Base-by-base conservation (phyloP, 306 rosid genomes). In the Coriaria nepalensis region DNA sequence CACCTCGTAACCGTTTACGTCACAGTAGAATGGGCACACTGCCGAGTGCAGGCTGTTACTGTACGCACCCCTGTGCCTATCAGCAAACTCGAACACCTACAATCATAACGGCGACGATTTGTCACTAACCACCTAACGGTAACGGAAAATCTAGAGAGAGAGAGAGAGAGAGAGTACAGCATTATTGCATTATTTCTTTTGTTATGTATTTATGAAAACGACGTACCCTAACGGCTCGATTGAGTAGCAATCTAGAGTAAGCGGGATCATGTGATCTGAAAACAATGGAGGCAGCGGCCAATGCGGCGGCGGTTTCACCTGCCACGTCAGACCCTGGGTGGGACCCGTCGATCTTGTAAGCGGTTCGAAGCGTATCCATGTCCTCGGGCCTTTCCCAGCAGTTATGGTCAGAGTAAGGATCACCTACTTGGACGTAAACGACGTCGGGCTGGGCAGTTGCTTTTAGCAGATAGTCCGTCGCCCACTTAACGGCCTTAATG, bases 361-460 rank as follows among this genome's bases (percentile, higher is more conserved):
- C 94, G 2, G 92, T 73, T 9, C 98, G 94, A 6, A 74, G 63
- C 47, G 98, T 90, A 56, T 90, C 98, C 98, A 85, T 90, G 65
- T 90, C 98, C 51, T 90, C 98, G 0, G 98, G 95, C 20, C 98
- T 67, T 69, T 90, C 98, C 98, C 98, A 90, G 15, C 98, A 90
- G 79, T 77, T 85, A 37, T 90, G 98, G 45, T 90, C 95, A 0
- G 98, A 90, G 67, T 7, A 57, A 0, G 95, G 78, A 51, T 90
- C 95, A 0, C 94, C 98, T 0, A 90, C 95, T 57, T 90, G 98
- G 5, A 90, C 98, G 33, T 45, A 85, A 4, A 90, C 77, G 45
- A 90, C 85, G 48, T 75, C 95, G 6, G 74, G 70, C 47, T 52
- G 66, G 14, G 94, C 70, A 75, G 98, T 85, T 0, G 81, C 92